Evolutionary conservation across 2,329 filamentous ascomycete genomes (phyloP), one percentile per base, ranked within the genome.

Genomic region (Talaromyces marneffei): DNA sequence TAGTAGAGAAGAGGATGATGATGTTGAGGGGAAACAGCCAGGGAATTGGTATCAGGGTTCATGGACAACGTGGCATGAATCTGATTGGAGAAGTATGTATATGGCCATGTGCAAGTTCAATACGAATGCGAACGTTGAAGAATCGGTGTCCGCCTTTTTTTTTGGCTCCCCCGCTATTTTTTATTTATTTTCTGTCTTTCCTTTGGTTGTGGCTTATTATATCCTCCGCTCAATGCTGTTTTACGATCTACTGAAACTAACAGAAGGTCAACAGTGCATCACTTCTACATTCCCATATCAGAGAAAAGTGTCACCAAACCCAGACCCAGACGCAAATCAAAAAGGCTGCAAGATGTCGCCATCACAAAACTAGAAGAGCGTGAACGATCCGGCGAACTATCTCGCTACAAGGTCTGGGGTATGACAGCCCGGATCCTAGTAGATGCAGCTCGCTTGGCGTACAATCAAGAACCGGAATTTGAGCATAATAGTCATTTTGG

Each of bases 381-480:
- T 64, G 77, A 82, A 63, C 73, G 75, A 10, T 71, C 75, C 3
- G 79, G 79, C 2, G 70, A 73, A 9, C 66, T 82, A 48, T 77
- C 77, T 44, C 80, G 89, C 39, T 96, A 94, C 76, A 87, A 89
- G 67, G 92, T 97, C 4, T 97, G 92, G 84, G 93, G 93, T 16
- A 93, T 97, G 91, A 97, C 93, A 58, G 93, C 91, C 2, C 81
- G 91, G 57, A 93, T 97, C 59, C 74, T 97, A 59, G 90, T 97
- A 4, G 93, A 97, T 76, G 88, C 89, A 4, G 92, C 93, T 35
- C 82, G 90, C 64, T 82, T 96, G 18, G 93, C 92, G 20, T 97
- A 94, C 72, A 88, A 78, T 2, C 83, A 89, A 76, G 85, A 90
- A 71, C 93, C 93, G 3, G 88, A 91, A 71, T 96, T 96, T 73